Base-by-base conservation (phyloP, 768 basidiomycete species). In the Calvatia gigantea region DNA sequence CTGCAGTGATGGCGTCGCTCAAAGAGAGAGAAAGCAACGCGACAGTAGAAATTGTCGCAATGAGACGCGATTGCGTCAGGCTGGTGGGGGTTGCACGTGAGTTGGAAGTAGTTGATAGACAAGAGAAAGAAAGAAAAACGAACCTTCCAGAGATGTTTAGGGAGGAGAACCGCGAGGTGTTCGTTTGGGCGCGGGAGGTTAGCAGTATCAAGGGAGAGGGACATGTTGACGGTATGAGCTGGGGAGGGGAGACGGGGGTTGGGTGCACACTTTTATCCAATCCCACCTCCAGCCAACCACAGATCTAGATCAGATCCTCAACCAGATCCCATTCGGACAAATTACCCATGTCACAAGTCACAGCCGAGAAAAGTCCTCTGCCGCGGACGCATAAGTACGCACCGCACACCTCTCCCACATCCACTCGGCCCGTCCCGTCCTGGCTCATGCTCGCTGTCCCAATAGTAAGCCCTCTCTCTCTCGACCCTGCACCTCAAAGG, bases 1-100 rank as follows among this genome's bases (percentile, higher is more conserved):
- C 90, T 81, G 69, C 90, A 92, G 58, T 92, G 90, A 65, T 92
- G 89, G 71, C 83, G 82, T 59, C 89, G 86, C 60, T 89, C 86
- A 41, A 85, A 78, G 57, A 91, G 66, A 57, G 82, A 79, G 67
- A 91, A 91, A 48, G 68, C 68, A 59, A 78, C 73, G 54, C 77
- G 77, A 70, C 89, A 92, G 64, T 81, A 79, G 59, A 89, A 86
- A 65, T 81, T 89, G 72, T 91, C 89, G 74, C 89, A 92, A 46
- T 70, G 65, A 11, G 77, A 59, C 3, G 89, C 82, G 12, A 80
- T 69, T 3, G 75, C 71, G 68, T 91, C 89, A 49, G 85, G 79
- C 83, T 87, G 58, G n/a, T 42, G 5, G 62, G 49, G 44, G n/a
- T n/a, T 37, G 61, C 58, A 41, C 19, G 46, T 66, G 63, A 65